Percentiles rank a stretch among this genome's conserved stretches.
phyloP scores from a whole-genome alignment of 2,329 filamentous ascomycete genomes.

The Stenocarpella maydis region DNA sequence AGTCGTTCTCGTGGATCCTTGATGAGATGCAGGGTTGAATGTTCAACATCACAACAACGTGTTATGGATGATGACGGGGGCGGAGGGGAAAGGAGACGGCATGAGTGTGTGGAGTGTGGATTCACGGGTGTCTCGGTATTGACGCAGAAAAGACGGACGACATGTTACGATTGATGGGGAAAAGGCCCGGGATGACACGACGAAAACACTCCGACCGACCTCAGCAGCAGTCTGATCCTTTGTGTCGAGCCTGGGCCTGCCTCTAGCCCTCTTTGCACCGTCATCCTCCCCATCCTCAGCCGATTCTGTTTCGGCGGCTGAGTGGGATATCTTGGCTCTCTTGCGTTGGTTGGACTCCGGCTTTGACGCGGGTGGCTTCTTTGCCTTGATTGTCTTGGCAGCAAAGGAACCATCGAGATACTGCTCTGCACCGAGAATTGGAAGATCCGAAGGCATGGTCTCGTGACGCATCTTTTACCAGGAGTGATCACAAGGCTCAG shows the following conservation, averaged over 20 bases:
- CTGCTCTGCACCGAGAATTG: constrained; percentile 58
- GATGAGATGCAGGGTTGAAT: constrained; percentile 1
- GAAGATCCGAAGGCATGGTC: constrained; percentile 45
- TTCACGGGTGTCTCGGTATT: neutral
- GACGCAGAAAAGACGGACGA: neutral
- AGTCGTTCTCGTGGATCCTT: neutral
- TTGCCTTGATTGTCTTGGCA: constrained; percentile 42
- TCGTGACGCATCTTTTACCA: constrained; percentile 26
- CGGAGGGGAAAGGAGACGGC: neutral
- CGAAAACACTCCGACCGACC: constrained; percentile 61
- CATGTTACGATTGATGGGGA: neutral
- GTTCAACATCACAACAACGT: neutral
- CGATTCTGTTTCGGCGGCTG: neutral
- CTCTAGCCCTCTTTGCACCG: constrained; percentile 69
- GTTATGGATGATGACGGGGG: neutral
- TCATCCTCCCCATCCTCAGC: constrained; percentile 46
- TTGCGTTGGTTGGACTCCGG: constrained; percentile 38
- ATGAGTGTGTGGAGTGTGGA: neutral
- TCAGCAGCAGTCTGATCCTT: constrained; percentile 80
- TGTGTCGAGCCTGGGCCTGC: constrained; percentile 78
- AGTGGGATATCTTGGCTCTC: constrained; percentile 28
- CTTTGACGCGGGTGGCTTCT: constrained; percentile 37
- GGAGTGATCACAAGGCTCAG: neutral
- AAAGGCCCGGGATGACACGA: constrained; percentile 30
- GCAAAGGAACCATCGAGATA: constrained; percentile 47